These are phyloP conservation scores for Diplodia intermedia DNA, from an alignment of 2,329 filamentous ascomycete genomes.

Conservation along the genomic window DNA sequence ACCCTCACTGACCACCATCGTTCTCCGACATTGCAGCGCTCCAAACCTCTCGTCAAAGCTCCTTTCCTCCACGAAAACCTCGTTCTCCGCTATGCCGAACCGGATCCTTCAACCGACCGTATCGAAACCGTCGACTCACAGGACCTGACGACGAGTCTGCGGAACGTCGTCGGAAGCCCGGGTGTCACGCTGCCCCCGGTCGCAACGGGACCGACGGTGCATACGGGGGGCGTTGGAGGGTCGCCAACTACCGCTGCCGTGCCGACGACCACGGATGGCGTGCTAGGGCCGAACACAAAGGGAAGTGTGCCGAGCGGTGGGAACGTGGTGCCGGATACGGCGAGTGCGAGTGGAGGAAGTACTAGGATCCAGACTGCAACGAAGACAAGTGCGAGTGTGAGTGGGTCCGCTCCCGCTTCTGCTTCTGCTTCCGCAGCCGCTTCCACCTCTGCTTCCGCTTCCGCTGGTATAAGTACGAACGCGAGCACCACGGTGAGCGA, in stretches of 20 bases:
- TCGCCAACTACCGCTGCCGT: neutral
- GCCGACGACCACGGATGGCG: constrained; percentile 7
- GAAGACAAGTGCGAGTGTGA: neutral
- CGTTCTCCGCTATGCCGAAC: neutral
- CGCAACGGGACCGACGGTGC: constrained; percentile 16
- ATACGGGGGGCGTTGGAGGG: constrained; percentile 19
- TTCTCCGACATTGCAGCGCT: neutral
- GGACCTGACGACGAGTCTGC: neutral
- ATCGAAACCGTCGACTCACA: constrained; percentile 7
- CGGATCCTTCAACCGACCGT: neutral
- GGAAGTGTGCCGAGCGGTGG: constrained; percentile 22
- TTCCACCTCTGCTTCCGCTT: neutral
- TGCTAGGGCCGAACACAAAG: constrained; percentile 20
- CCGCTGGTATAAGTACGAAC: neutral
- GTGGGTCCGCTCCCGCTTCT: neutral
- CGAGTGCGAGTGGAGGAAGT: neutral
- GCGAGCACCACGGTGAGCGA: too few relatives aligned
- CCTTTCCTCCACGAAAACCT: neutral
- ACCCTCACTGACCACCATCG: neutral
- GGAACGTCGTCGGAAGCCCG: neutral
- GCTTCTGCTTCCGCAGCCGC: neutral
- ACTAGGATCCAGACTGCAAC: neutral
- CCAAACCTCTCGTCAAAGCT: neutral
- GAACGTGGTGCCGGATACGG: constrained; percentile 13
- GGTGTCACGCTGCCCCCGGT: neutral